These are phyloP conservation scores for Turnera subulata DNA, from an alignment of 345 rosid species.

Conservation along the genomic window DNA sequence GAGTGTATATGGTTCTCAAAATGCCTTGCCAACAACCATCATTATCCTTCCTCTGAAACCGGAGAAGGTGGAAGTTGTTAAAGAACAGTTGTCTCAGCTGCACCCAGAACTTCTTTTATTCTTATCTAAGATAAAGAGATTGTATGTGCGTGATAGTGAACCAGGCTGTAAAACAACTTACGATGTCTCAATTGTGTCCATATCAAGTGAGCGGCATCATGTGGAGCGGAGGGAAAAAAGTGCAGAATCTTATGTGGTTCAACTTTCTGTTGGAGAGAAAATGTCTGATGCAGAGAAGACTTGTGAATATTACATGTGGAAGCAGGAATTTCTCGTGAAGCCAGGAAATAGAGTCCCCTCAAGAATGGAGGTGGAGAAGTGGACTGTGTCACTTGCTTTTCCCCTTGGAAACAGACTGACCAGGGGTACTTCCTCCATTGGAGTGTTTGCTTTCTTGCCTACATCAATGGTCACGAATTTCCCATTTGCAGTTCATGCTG, in stretches of 20 bases:
- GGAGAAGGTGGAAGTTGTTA: slow-evolving; percentile 61
- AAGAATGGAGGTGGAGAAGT: slow-evolving; percentile 62
- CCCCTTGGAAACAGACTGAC: no score
- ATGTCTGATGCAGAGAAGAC: slow-evolving; percentile 16
- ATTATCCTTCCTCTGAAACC: slow-evolving; percentile 57
- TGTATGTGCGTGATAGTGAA: slow-evolving; percentile 51
- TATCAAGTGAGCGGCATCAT: slow-evolving; percentile 45
- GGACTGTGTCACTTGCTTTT: no score
- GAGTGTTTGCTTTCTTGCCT: no score
- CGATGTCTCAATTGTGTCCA: slow-evolving; percentile 45
- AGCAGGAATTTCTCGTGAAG: slow-evolving; percentile 57
- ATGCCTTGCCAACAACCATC: slow-evolving; percentile 62
- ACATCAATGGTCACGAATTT: slow-evolving; percentile 68
- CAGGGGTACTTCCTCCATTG: no score
- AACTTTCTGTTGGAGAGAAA: slow-evolving; percentile 40
- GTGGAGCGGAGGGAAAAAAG: slow-evolving; percentile 55
- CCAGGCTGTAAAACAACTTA: slow-evolving; percentile 31
- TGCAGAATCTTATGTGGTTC: slow-evolving; percentile 61
- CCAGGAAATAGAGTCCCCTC: slow-evolving; percentile 46
- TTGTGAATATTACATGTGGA: slow-evolving; percentile 64
- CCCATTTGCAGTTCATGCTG: slow-evolving; percentile 64
- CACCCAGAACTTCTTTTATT: slow-evolving; percentile 70
- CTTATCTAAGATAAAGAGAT: slow-evolving; percentile 53
- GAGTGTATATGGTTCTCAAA: no score
- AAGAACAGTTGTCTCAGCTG: slow-evolving; percentile 54